These are phyloP conservation scores for Coniella lustricola DNA, from an alignment of 2,329 filamentous ascomycete genomes.

Conservation along the genomic window DNA sequence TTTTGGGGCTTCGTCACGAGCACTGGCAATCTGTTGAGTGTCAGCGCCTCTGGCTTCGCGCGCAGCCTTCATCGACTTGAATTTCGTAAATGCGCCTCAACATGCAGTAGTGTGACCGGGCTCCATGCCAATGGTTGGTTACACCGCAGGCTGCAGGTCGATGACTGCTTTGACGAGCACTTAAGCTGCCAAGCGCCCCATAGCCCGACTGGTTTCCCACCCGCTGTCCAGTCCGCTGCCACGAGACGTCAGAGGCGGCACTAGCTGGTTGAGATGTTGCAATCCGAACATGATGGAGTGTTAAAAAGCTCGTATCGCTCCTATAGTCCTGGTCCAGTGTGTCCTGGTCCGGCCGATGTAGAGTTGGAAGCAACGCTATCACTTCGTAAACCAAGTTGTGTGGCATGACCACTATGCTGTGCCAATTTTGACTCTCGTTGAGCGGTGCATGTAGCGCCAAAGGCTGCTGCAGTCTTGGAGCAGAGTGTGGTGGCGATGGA, in stretches of 20 bases:
- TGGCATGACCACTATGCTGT: not conserved
- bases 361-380: not conserved
- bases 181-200: too few relatives aligned
- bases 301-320: slow-evolving; percentile 1
- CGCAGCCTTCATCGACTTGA: not conserved
- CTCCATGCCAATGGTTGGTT: slow-evolving; percentile 5
- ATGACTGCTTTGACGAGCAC: slow-evolving; percentile 1
- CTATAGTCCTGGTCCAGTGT: not conserved
- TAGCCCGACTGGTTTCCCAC: too few relatives aligned
- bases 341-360: not conserved
- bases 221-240: too few relatives aligned
- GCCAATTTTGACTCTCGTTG: not conserved
- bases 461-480: too few relatives aligned
- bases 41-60: too few relatives aligned
- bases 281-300: not conserved
- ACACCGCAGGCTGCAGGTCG: slow-evolving; percentile 14
- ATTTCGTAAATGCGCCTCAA: not conserved
- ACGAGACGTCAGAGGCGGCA: slow-evolving; percentile 4
- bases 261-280: slow-evolving; percentile 2
- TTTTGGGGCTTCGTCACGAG: too few relatives aligned
- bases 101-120: slow-evolving; percentile 7
- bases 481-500: too few relatives aligned
- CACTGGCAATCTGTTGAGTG: too few relatives aligned
- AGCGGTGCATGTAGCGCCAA: too few relatives aligned
- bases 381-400: not conserved